These are phyloP conservation scores for Pseudozyma pruni DNA, from an alignment of 1,284 basidiomycete genomes.

Conservation along the genomic window DNA sequence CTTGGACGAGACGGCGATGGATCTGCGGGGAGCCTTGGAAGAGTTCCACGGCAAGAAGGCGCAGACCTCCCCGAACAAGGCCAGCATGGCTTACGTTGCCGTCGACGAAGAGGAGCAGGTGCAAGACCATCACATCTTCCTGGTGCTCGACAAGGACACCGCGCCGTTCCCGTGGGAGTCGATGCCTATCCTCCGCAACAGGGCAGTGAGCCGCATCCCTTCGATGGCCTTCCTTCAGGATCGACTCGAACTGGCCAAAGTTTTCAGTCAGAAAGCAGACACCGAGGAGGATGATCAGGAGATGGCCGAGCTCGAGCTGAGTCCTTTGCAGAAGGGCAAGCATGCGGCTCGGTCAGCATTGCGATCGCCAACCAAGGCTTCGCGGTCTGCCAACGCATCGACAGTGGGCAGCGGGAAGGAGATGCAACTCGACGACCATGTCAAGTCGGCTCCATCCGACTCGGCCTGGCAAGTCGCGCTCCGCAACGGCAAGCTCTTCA, in stretches of 20 bases:
- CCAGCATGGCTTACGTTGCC: constrained; percentile 29
- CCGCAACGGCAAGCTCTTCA: constrained; percentile 48
- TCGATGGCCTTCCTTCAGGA: constrained; percentile 88
- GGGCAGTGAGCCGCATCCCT: constrained; percentile 89
- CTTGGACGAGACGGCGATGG: constrained; percentile 78
- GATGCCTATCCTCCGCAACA: constrained; percentile 83
- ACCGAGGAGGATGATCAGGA: constrained; percentile 11
- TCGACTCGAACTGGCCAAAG: constrained; percentile 69
- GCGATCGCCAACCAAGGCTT: constrained; percentile 24
- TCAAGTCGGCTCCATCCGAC: neutral
- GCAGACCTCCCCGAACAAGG: constrained; percentile 40
- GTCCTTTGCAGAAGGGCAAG: constrained; percentile 41
- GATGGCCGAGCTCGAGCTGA: constrained; percentile 23
- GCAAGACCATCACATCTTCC: constrained; percentile 86
- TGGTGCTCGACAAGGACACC: constrained; percentile 89
- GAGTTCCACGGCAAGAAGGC: constrained; percentile 45
- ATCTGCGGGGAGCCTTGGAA: constrained; percentile 59
- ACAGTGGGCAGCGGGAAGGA: constrained; percentile 10
- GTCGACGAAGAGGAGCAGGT: constrained; percentile 29
- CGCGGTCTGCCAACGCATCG: constrained; percentile 3
- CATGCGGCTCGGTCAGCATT: constrained; percentile 18
- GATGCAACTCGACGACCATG: neutral
- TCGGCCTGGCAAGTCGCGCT: constrained; percentile 41
- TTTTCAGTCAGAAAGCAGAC: constrained; percentile 16
- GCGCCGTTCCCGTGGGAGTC: constrained; percentile 96